Evolutionary conservation across 1,284 basidiomycete genomes (phyloP).

Genomic region (Singerocomus rubriflavus): DNA sequence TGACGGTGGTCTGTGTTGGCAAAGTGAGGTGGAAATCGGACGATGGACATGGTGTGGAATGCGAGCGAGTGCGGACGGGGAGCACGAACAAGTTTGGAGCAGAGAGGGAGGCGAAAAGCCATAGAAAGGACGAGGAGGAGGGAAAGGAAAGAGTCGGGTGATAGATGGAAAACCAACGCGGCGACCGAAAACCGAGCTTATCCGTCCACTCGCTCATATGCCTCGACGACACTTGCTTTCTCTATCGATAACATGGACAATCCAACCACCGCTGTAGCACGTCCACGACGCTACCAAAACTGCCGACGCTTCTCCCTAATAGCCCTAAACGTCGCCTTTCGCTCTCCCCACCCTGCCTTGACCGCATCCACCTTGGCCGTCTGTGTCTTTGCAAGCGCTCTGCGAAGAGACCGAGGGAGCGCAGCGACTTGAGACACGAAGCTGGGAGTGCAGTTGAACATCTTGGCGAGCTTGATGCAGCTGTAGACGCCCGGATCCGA

Average conservation of each 20-base stretch:
- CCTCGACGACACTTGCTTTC: not conserved
- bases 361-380: slow-evolving; percentile 40
- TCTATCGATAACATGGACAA: not conserved
- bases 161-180: not conserved
- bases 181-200: not conserved
- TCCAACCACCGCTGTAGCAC: not conserved
- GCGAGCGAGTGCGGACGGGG: not conserved
- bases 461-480: slow-evolving; percentile 49
- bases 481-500: slow-evolving; percentile 51
- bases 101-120: slow-evolving; percentile 5
- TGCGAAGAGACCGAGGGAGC: slow-evolving; percentile 45
- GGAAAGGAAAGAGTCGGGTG: not conserved
- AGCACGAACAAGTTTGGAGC: slow-evolving; percentile 1
- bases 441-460: slow-evolving; percentile 53
- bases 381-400: slow-evolving; percentile 35
- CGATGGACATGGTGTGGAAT: slow-evolving; percentile 24
- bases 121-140: slow-evolving; percentile 5
- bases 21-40: slow-evolving; percentile 50
- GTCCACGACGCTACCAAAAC: slow-evolving; percentile 45
- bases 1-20: slow-evolving; percentile 52
- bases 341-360: slow-evolving; percentile 58
- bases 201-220: slow-evolving; percentile 1
- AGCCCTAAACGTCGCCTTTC: slow-evolving; percentile 49
- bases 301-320: slow-evolving; percentile 54
- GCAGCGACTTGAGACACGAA: slow-evolving; percentile 60